Base-by-base conservation (phyloP, 768 basidiomycete species). In the Chalciporus pseudorubinellus region DNA sequence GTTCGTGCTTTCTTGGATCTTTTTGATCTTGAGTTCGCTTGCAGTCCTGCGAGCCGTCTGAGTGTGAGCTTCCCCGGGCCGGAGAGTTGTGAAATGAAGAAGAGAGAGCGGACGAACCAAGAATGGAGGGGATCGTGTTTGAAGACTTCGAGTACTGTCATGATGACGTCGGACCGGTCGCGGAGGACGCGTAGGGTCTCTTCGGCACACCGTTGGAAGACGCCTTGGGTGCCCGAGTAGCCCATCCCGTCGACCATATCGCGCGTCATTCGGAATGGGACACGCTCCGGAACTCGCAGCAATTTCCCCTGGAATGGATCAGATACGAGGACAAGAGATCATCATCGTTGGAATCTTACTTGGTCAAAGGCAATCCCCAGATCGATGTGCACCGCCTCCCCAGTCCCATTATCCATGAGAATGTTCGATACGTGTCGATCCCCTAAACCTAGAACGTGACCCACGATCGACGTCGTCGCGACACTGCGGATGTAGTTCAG, bases 221-320 rank as follows among this genome's bases (percentile, higher is more conserved):
- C 95, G 0, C 95, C 95, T 57, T 92, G 84, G 1, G 92, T 89
- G 0, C 94, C 94, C 5, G 89, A 81, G 20, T 82, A 82, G 1
- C 97, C 95, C 76, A 99, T 83, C 0, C 94, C 95, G 66, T 99
- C 95, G 16, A 98, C 82, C 64, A 98, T 84, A 65, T 99, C 93
- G 34, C 82, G 78, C 0, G 97, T 98, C 75, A 98, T 81, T 19
- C 95, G 84, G 79, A 99, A 98, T 0, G 95, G 97, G 0, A 98
- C 92, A 20, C 77, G 79, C 67, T 99, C 95, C 0, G 95, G 92
- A 21, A 93, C 75, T 0, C 70, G 73, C 3, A 98, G 75, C 6
- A 81, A 72, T 62, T 87, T 89, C 4, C 95, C 95, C 92, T 97
- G 16, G 26, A n/a, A 50, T 4, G 31, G 28, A 31, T 31, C 8